phyloP scores from a whole-genome alignment of 768 basidiomycete genomes.

The Lactifluus hygrophoroides region DNA sequence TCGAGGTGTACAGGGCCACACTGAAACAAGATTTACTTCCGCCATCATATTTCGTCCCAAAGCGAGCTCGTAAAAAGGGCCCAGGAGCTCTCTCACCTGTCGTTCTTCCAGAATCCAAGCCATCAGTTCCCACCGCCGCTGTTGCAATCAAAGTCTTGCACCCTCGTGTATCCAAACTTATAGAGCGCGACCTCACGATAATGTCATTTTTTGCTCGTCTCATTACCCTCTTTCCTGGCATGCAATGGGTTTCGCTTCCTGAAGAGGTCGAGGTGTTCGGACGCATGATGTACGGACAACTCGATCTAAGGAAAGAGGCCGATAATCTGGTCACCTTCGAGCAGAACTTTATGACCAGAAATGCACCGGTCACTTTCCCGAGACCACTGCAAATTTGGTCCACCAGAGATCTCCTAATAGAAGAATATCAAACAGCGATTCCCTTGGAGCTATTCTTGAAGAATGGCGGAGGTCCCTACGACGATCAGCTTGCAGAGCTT shows the following conservation, averaged over 20 bases:
- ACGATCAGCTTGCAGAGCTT: constrained; percentile 80
- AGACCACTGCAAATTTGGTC: constrained; percentile 76
- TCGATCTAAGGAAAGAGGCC: constrained; percentile 86
- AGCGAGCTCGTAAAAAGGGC: constrained; percentile 42
- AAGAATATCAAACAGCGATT: constrained; percentile 89
- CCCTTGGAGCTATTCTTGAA: constrained; percentile 80
- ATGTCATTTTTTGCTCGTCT: constrained; percentile 86
- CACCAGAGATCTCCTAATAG: constrained; percentile 75
- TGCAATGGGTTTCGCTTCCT: constrained; percentile 93
- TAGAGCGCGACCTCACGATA: constrained; percentile 85
- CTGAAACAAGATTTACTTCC: constrained; percentile 81
- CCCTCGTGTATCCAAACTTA: constrained; percentile 73
- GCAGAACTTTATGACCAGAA: constrained; percentile 71
- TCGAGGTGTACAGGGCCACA: constrained; percentile 79
- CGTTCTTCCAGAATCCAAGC: constrained; percentile 44
- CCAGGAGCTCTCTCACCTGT: constrained; percentile 45
- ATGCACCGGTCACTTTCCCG: constrained; percentile 83
- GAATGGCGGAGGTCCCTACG: constrained; percentile 89
- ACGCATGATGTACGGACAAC: constrained; percentile 90
- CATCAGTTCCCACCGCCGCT: constrained; percentile 69
- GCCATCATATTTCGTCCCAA: constrained; percentile 72
- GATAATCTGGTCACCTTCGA: constrained; percentile 83
- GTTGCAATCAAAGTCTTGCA: constrained; percentile 97
- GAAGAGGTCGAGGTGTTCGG: constrained; percentile 96
- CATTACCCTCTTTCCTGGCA: constrained; percentile 77